Conservation (phyloP, 1,284 basidiomycete genomes). For the Tilletiaria anomala region DNA sequence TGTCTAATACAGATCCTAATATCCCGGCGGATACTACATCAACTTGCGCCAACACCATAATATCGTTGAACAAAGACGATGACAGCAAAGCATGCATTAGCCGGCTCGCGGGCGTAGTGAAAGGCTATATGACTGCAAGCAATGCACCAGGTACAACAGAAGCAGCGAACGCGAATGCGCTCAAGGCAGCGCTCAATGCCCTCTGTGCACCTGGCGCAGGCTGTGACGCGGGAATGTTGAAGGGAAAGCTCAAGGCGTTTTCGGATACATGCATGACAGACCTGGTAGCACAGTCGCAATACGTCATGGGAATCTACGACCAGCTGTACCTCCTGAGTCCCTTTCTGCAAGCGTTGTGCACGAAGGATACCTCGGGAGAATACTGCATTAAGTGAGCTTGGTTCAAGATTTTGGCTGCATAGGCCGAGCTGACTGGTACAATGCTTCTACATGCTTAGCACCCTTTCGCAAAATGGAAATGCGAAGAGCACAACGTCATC, state of each 20-base stretch:
- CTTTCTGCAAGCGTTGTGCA: slow-evolving; percentile 22
- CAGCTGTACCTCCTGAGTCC: slow-evolving; percentile 30
- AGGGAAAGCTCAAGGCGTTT: neutral
- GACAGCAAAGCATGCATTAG: too few species aligned
- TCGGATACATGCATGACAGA: neutral
- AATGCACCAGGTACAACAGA: neutral
- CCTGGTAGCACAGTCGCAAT: neutral
- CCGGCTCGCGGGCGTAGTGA: too few species aligned
- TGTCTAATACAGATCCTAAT: too few species aligned
- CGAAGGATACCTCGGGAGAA: slow-evolving; percentile 13
- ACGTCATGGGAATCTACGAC: slow-evolving; percentile 21
- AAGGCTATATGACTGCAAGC: neutral
- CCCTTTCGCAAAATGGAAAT: neutral
- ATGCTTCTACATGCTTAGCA: slow-evolving; percentile 2
- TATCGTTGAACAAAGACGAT: too few species aligned
- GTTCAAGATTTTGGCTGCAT: too few species aligned
- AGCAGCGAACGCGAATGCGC: neutral
- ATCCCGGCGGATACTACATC: too few species aligned
- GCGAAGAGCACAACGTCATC: neutral
- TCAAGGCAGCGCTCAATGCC: neutral
- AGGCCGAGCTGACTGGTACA: slow-evolving; percentile 13
- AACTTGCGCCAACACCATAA: too few species aligned
- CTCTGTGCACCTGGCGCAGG: neutral
- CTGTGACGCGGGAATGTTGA: neutral
- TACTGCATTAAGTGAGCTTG: slow-evolving; percentile 21